Evolutionary conservation across 2,329 filamentous ascomycete genomes (phyloP), one percentile per base, ranked within the genome.

Genomic region (Colletotrichum sp.): DNA sequence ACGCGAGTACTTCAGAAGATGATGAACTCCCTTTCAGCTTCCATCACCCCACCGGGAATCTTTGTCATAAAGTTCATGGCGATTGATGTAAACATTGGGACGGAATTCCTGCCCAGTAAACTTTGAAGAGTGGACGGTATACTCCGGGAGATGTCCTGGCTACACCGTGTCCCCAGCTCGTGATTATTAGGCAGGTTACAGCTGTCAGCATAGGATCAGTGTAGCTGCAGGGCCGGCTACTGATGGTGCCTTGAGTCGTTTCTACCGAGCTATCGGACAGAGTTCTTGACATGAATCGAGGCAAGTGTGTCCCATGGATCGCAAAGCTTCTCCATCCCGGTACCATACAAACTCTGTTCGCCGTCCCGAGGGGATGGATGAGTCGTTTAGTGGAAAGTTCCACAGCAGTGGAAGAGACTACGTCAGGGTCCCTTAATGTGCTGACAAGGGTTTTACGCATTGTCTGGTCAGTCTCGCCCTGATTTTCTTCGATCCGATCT

Each of bases 101-200:
- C 44, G n/a, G 22, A 52, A 13, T 22, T 52, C 22, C n/a, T 52
- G 44, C 44, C 44, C n/a, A 13, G 0, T 22, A 52, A 52, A 52
- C 44, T 52, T 5, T 52, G n/a, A 52, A 25, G 6, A 52, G 44
- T 22, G n/a, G 11, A 52, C 0, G 12, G n/a, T 13, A 13, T 52
- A 25, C 44, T 52, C n/a, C n/a, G 44, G 4, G 44, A 25, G n/a
- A 13, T 22, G n/a, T 52, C 6, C 19, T 52, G n/a, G 16, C n/a
- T 25, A 22, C 6, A 13, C n/a, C 0, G 11, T 52, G 11, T 52
- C n/a, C 3, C 44, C 44, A 52, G 44, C 44, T 22, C 22, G 39
- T 59, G 55, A 2, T 3, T 59, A 8, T 59, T 27, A 0, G 16
- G 9, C 55, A n/a, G 22, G 0, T 29, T 0, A 29, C 0, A 5